These are phyloP conservation scores for Neckera pumila DNA, from an alignment of 225 moss, liverwort and hornwort species.

Conservation along the genomic window DNA sequence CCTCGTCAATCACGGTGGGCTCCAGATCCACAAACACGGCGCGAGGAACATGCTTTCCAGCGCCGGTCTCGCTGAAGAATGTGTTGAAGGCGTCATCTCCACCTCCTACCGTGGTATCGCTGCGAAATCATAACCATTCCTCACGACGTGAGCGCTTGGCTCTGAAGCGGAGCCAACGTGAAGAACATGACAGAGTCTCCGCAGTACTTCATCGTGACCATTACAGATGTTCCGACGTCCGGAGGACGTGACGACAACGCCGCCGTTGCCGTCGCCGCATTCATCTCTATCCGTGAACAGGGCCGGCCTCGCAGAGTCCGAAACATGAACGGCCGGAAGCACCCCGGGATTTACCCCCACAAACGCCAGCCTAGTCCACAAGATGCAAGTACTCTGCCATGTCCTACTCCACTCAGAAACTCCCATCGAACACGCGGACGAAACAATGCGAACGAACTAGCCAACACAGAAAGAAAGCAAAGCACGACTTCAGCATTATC, in stretches of 20 bases:
- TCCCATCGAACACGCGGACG: neutral
- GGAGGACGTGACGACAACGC: neutral
- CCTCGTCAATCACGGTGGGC: slow-evolving; percentile 48
- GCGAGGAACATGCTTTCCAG: slow-evolving; percentile 48
- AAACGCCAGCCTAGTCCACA: neutral
- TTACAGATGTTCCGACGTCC: neutral
- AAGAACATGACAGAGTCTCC: neutral
- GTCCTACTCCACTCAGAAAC: neutral
- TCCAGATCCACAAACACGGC: slow-evolving; percentile 58
- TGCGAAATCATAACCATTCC: neutral
- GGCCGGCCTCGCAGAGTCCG: neutral
- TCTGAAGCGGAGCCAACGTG: neutral
- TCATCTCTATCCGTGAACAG: neutral
- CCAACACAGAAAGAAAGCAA: neutral
- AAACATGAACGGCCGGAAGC: neutral
- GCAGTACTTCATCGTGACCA: neutral
- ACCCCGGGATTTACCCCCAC: neutral
- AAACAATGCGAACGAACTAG: neutral
- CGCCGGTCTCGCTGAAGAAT: slow-evolving; percentile 52
- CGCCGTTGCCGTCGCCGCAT: neutral
- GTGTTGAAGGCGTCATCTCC: slow-evolving; percentile 59
- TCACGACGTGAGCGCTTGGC: neutral
- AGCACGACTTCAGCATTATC: neutral
- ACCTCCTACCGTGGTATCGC: slow-evolving; percentile 30
- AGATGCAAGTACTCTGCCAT: neutral